These are phyloP conservation scores for Populus nigra DNA, from an alignment of 345 rosid species.

Conservation along the genomic window DNA sequence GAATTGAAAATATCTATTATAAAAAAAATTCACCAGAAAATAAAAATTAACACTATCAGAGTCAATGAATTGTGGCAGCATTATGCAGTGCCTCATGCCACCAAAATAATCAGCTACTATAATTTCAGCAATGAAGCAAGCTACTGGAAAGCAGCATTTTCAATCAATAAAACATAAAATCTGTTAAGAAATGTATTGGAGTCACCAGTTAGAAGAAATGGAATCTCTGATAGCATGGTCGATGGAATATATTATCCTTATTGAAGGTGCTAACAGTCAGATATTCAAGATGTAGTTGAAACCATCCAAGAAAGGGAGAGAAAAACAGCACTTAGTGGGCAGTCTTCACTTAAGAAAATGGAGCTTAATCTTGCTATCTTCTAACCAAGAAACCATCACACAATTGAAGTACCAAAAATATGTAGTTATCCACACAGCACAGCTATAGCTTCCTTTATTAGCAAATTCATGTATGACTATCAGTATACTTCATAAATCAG, in stretches of 20 bases:
- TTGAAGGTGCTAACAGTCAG: neutral
- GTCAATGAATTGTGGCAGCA: conserved; percentile 10
- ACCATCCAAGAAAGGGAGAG: neutral
- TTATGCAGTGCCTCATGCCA: conserved; percentile 6
- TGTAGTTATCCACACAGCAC: neutral
- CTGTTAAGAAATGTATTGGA: neutral
- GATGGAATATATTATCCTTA: neutral
- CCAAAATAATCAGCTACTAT: neutral
- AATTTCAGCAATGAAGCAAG: neutral
- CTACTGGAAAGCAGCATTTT: conserved; percentile 6
- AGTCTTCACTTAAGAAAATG: neutral
- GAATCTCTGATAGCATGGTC: neutral
- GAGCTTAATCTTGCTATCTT: neutral
- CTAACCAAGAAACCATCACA: neutral
- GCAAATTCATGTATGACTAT: neutral
- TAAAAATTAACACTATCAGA: conserved; percentile 17
- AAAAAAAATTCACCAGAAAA: conserved; percentile 26
- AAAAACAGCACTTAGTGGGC: neutral
- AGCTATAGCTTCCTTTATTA: neutral
- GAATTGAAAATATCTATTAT: conserved; percentile 60
- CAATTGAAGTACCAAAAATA: neutral
- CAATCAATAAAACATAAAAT: neutral
- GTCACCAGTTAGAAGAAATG: neutral
- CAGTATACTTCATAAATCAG: neutral
- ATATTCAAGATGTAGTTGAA: neutral